Conservation (phyloP, 1,284 basidiomycete genomes). For the Sphagnurus paluster region DNA sequence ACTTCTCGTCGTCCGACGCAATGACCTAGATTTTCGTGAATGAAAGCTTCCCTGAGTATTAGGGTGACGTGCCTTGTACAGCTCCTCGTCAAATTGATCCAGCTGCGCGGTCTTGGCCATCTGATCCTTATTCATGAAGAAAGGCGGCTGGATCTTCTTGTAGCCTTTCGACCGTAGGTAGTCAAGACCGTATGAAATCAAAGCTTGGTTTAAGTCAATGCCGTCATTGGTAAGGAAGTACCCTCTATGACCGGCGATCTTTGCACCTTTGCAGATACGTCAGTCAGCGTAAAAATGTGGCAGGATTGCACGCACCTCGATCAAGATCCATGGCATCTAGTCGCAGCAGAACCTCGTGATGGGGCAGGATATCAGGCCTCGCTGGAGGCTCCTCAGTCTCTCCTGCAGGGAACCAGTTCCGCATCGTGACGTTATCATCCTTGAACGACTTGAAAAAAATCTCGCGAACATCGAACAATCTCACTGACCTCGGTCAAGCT, state of each 20-base stretch:
- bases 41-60: not conserved
- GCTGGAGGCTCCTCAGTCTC: conserved; percentile 57
- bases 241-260: conserved; percentile 93
- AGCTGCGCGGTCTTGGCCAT: conserved; percentile 99
- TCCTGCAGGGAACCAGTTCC: conserved; percentile 87
- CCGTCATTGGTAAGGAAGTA: conserved; percentile 97
- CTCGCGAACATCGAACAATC: not conserved
- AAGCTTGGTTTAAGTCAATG: conserved; percentile 95
- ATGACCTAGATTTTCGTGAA: conserved; percentile 58
- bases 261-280: conserved; percentile 59
- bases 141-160: conserved; percentile 96
- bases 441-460: conserved; percentile 15
- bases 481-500: conserved; percentile 82
- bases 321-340: conserved; percentile 97
- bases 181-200: conserved; percentile 94
- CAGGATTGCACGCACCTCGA: conserved; percentile 59
- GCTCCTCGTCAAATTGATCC: conserved; percentile 96
- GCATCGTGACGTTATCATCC: conserved; percentile 88
- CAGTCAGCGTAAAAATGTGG: not conserved
- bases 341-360: conserved; percentile 94
- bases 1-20: conserved; percentile 94
- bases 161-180: conserved; percentile 84
- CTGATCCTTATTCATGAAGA: conserved; percentile 97
- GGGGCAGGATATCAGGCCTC: conserved; percentile 80
- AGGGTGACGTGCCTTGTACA: conserved; percentile 77